Evolutionary conservation across 352 stramenopile genomes (phyloP).

Genomic region (Pythium utonaiense): DNA sequence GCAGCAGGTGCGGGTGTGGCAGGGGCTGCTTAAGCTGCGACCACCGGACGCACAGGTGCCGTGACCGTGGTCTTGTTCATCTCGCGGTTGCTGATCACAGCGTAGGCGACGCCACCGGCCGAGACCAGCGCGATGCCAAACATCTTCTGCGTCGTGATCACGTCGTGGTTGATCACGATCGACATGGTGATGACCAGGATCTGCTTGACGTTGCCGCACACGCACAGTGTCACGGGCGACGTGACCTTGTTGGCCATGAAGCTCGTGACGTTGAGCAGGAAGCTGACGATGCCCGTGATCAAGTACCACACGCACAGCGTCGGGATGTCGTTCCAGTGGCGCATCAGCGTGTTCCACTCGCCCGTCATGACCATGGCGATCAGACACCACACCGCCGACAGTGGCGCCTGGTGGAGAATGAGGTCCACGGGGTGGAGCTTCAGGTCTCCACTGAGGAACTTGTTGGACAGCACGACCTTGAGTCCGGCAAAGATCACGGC

Average conservation of each 20-base stretch:
- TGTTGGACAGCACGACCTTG: slow-evolving; percentile 91
- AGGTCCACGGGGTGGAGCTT: slow-evolving; percentile 93
- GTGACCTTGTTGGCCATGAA: slow-evolving; percentile 95
- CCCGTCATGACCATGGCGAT: slow-evolving; percentile 76
- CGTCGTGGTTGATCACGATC: slow-evolving; percentile 73
- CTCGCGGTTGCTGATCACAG: slow-evolving; percentile 75
- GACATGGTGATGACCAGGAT: slow-evolving; percentile 82
- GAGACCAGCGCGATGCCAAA: slow-evolving; percentile 69
- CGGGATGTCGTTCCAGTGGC: slow-evolving; percentile 63
- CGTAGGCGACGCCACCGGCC: slow-evolving; percentile 60
- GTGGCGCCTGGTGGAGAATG: slow-evolving; percentile 89
- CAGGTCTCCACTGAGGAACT: slow-evolving; percentile 91
- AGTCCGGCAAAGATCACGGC: slow-evolving; percentile 90
- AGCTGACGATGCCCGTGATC: slow-evolving; percentile 88
- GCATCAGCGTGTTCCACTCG: slow-evolving; percentile 59
- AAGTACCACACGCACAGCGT: slow-evolving; percentile 66
- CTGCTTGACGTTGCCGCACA: slow-evolving; percentile 95
- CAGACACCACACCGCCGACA: slow-evolving; percentile 90
- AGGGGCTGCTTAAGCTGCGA: slow-evolving; percentile 8
- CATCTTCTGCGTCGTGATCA: slow-evolving; percentile 63
- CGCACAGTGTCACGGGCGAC: slow-evolving; percentile 91
- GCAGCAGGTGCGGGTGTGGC: too few species aligned
- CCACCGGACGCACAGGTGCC: slow-evolving; percentile 15
- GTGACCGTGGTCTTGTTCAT: slow-evolving; percentile 50
- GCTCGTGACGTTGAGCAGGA: slow-evolving; percentile 93